phyloP scores from a whole-genome alignment of 345 rosid genomes.

The Carallia brachiata region DNA sequence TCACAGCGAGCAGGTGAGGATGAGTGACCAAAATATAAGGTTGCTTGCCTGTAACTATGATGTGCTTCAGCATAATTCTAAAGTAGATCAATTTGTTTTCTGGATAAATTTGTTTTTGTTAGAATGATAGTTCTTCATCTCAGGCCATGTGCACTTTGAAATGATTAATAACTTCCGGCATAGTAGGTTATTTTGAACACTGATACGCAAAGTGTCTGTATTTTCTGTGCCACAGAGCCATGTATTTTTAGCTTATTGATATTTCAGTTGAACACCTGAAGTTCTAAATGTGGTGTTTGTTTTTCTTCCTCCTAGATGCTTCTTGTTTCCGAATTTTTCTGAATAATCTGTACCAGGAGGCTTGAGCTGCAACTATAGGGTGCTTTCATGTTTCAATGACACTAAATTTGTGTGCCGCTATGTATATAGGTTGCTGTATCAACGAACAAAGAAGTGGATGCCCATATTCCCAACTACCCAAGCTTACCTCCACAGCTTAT shows the following conservation, averaged over 20 bases:
- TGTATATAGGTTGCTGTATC: slow-evolving; percentile 86
- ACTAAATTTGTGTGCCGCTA: neutral
- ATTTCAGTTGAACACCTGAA: neutral
- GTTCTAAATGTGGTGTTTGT: too few species aligned
- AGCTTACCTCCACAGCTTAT: slow-evolving; percentile 95
- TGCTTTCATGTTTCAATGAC: too few species aligned
- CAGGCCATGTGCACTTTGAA: neutral
- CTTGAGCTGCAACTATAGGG: too few species aligned
- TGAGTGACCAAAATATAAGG: slow-evolving; percentile 5
- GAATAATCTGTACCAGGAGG: too few species aligned
- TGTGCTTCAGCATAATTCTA: slow-evolving; percentile 1
- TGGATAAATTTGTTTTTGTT: neutral
- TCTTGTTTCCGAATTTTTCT: too few species aligned
- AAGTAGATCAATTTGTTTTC: neutral
- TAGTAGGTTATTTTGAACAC: too few species aligned
- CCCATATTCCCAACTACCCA: slow-evolving; percentile 86
- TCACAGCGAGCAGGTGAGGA: slow-evolving; percentile 93
- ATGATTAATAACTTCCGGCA: neutral
- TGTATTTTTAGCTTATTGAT: neutral
- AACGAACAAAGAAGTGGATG: slow-evolving; percentile 90
- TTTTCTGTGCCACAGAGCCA: neutral
- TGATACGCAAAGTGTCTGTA: too few species aligned
- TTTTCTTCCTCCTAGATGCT: too few species aligned
- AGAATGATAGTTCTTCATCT: neutral
- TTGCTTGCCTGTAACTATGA: neutral